Base-by-base conservation (phyloP, 495 filamentous ascomycete species). In the Trichocladium antarcticum region DNA sequence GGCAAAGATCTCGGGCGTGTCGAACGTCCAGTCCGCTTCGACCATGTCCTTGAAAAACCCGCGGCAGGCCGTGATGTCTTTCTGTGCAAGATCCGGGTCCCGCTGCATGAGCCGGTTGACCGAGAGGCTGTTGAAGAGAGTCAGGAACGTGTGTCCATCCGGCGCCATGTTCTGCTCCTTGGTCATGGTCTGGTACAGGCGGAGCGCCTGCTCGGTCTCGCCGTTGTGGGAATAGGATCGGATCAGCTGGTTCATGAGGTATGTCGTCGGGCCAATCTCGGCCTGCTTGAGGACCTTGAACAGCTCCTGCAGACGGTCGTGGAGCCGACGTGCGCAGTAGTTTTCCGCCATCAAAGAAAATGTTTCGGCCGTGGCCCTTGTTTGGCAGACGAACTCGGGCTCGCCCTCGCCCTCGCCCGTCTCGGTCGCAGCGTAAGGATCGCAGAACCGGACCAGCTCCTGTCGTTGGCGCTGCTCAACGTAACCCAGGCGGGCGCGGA, bases 241-340 rank as follows among this genome's bases (percentile, higher is more conserved):
- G 21, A 89, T 74, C 17, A 88, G 63, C 51, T 87, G 81, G 63
- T 88, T 89, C 70, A 88, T 77, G 58, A 87, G 79, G 60, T 79
- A 83, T 37, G 77, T 78, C 49, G 83, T 81, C 6, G 82, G 75
- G 17, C 66, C 66, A 47, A 89, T 76, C 40, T 80, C 75, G 14
- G 81, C 74, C 36, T 74, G 59, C 28, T 65, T 57, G 37, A 87
- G 73, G 17, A 70, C 72, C 29, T 73, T 65, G 55, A 76, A 76
- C 10, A 89, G 64, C 34, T 79, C 68, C 40, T 73, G 58, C 44
- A 83, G 68, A 55, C 74, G 72, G 5, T 68, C 61, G 42, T 77
- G 70, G 21, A 80, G 73, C 12, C 76, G 65, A 34, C 82, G 74
- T 40, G 76, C 72, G 40, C 73, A 76, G 58, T 87, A 88, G 51